A percentile compares a stretch with the other conserved stretches of the same genome.
These are phyloP conservation scores for Straminergon stramineum DNA, from an alignment of 225 moss, liverwort and hornwort genomes.

Conservation along the genomic window DNA sequence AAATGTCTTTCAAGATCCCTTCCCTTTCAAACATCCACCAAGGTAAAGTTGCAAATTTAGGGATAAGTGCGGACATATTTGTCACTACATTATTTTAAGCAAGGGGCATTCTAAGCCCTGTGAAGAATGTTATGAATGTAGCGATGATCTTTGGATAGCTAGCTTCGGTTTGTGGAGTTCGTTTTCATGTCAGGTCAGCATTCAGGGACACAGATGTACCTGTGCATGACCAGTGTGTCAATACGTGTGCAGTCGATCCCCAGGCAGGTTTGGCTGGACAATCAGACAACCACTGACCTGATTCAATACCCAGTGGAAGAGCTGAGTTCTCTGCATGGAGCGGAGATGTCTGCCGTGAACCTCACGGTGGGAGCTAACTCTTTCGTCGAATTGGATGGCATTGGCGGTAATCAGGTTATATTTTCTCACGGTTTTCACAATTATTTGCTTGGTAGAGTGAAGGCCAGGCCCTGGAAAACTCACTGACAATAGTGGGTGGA, in stretches of 20 bases:
- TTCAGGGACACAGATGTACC: not conserved
- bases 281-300: constrained; percentile 33
- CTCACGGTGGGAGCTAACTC: constrained; percentile 20
- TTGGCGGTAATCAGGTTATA: constrained; percentile 32
- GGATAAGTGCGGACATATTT: not conserved
- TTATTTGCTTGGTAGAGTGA: not conserved
- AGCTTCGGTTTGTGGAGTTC: not conserved
- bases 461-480: not conserved
- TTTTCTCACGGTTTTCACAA: not conserved
- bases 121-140: not conserved
- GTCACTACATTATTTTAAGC: not conserved
- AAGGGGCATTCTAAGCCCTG: not conserved
- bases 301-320: constrained; percentile 54
- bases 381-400: constrained; percentile 9
- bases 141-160: not conserved
- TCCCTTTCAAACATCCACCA: not conserved
- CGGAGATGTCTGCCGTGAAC: constrained; percentile 9
- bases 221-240: not conserved
- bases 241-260: constrained; percentile 26
- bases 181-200: not conserved
- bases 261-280: constrained; percentile 45
- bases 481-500: not conserved
- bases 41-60: not conserved
- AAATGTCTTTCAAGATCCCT: not conserved
- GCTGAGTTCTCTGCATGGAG: constrained; percentile 18